These are phyloP conservation scores for Coemansia sp. DNA, from an alignment of 192 early-diverging fungal species.

Conservation along the genomic window DNA sequence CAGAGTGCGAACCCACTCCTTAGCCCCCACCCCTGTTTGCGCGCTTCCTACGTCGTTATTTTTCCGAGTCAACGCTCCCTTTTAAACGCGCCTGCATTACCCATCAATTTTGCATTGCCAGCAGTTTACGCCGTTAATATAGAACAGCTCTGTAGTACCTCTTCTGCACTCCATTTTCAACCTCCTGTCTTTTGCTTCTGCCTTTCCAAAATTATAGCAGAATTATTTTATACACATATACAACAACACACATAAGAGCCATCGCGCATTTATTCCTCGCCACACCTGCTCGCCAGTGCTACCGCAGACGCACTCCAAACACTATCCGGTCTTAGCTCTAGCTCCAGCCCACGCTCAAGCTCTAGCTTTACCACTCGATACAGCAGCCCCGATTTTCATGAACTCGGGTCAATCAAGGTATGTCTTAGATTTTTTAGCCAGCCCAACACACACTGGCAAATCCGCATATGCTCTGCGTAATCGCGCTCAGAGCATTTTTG, in stretches of 20 bases:
- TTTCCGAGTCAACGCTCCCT: slow-evolving; percentile 49
- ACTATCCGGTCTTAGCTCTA: not conserved
- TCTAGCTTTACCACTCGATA: not conserved
- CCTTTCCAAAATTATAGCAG: not conserved
- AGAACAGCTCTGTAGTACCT: not conserved
- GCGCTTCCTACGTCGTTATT: slow-evolving; percentile 20
- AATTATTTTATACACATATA: not conserved
- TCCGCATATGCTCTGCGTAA: not conserved
- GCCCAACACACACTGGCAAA: not conserved
- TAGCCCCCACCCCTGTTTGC: slow-evolving; percentile 9
- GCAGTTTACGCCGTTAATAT: slow-evolving; percentile 20
- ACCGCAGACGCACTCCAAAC: not conserved
- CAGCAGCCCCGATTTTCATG: slow-evolving; percentile 8
- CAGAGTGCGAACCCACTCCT: slow-evolving; percentile 7
- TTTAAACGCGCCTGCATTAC: slow-evolving; percentile 56
- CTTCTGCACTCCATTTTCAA: not conserved
- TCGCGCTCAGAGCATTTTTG: too few relatives aligned
- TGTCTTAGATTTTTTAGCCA: not conserved
- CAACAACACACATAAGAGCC: not conserved
- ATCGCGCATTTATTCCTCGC: not conserved
- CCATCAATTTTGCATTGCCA: slow-evolving; percentile 48
- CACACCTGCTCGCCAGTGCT: not conserved
- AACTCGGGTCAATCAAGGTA: slow-evolving; percentile 14
- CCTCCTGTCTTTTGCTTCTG: not conserved
- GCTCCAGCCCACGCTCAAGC: not conserved